Evolutionary conservation across 106 monocot species (phyloP).

Genomic region (Dendrobium officinale): DNA sequence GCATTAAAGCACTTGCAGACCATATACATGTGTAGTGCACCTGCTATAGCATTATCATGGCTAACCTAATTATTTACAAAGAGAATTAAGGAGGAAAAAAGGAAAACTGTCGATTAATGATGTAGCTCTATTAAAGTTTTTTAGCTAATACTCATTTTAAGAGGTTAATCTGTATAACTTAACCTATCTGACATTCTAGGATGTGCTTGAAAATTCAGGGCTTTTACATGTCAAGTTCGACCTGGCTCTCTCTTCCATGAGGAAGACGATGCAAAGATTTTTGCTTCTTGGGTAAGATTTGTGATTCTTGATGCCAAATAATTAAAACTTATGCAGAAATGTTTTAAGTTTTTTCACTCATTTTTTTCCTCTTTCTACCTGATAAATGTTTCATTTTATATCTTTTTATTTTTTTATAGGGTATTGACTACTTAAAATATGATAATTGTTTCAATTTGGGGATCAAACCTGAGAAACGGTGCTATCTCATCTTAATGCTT

Average conservation of each 20-base stretch:
- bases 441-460: slow-evolving; percentile 96
- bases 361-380: neutral
- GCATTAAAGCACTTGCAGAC: neutral
- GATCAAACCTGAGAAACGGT: slow-evolving; percentile 82
- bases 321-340: neutral
- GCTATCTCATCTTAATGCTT: slow-evolving; percentile 6
- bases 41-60: neutral
- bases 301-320: neutral
- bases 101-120: neutral
- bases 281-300: slow-evolving; percentile 84
- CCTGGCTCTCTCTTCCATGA: slow-evolving; percentile 94
- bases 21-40: neutral
- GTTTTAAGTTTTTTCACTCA: neutral
- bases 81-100: neutral
- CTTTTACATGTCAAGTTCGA: slow-evolving; percentile 88
- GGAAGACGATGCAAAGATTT: slow-evolving; percentile 59
- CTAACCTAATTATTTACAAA: neutral
- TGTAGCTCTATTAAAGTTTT: neutral
- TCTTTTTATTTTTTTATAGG: slow-evolving; percentile 30
- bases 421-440: slow-evolving; percentile 94
- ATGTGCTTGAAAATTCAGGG: slow-evolving; percentile 37
- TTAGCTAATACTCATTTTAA: neutral
- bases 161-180: neutral
- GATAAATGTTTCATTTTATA: neutral
- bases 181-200: slow-evolving; percentile 3